Percentiles rank a stretch among this genome's conserved stretches.
Evolutionary conservation across 2,329 filamentous ascomycete genomes (phyloP).

Genomic region (Neonectria magnoliae): DNA sequence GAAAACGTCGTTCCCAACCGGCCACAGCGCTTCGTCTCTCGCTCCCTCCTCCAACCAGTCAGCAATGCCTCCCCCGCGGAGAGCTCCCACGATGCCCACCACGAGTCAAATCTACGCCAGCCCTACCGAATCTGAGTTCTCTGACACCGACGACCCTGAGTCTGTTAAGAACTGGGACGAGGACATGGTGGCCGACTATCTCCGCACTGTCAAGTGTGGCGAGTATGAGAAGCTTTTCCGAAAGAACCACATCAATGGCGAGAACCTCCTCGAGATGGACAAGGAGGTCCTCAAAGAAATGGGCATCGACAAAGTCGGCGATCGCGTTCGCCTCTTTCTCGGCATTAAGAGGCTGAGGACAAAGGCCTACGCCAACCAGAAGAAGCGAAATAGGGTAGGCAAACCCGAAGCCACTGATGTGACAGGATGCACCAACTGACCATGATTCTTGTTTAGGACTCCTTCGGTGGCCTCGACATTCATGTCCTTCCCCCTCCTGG

Average conservation of each 20-base stretch:
- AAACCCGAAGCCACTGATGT: neutral
- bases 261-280: slow-evolving; percentile 96
- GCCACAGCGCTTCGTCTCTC: slow-evolving; percentile 58
- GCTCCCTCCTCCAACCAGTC: slow-evolving; percentile 59
- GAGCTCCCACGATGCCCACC: slow-evolving; percentile 60
- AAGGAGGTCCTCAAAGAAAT: slow-evolving; percentile 97
- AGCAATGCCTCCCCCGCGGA: slow-evolving; percentile 61
- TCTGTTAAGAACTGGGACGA: slow-evolving; percentile 90
- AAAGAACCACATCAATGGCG: slow-evolving; percentile 96
- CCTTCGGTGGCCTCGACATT: slow-evolving; percentile 81
- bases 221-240: slow-evolving; percentile 93
- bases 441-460: slow-evolving; percentile 67
- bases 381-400: slow-evolving; percentile 85
- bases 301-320: slow-evolving; percentile 97
- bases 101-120: slow-evolving; percentile 73
- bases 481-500: slow-evolving; percentile 55
- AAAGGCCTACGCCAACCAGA: slow-evolving; percentile 78
- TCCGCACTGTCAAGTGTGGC: slow-evolving; percentile 88
- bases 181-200: slow-evolving; percentile 89
- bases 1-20: slow-evolving; percentile 75
- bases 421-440: slow-evolving; percentile 18
- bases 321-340: slow-evolving; percentile 89
- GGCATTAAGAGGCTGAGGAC: slow-evolving; percentile 85
- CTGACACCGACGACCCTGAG: slow-evolving; percentile 80
- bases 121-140: slow-evolving; percentile 93